Base-by-base conservation (phyloP, 768 basidiomycete species). In the Mycena rebaudengoi region DNA sequence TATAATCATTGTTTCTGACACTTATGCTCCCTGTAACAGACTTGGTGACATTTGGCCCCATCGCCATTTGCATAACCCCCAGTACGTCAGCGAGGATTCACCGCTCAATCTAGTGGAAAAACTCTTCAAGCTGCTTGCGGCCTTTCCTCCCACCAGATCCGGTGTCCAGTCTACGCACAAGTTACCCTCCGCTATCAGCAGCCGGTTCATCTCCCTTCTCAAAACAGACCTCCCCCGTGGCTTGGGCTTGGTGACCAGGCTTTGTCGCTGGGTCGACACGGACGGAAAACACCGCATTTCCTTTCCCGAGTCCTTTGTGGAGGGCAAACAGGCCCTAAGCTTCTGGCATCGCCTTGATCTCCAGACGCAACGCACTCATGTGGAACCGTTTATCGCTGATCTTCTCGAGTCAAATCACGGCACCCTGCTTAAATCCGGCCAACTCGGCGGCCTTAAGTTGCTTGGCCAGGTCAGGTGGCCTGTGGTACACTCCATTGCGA, bases 291-390 rank as follows among this genome's bases (percentile, higher is more conserved):
- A 59, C 16, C 39, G 49, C 21, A 55, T 57, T 45, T 62, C 52
- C 37, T 26, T 56, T 32, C 54, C 54, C 44, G 39, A 35, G 35
- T 40, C 35, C 8, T 62, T 62, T 33, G 39, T 30, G 44, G 7
- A 48, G 52, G 53, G 18, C 35, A 25, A 32, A 48, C 49, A 54
- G 37, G 48, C 16, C 39, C 35, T 0, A 29, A 26, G 33, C 26
- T 69, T 69, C 56, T 69, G 67, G 67, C 64, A 65, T 25, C 20
- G 43, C 11, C 55, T 69, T 30, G 49, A 56, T 58, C 54, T 69
- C 45, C 23, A 66, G 28, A 57, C 44, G n/a, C 67, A 69, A 49
- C 46, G 32, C 21, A 39, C 60, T n/a, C 54, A 62, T 39, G 50
- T 66, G n/a, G 64, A 66, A 39, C 67, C 67, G 28, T 69, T 69